These are phyloP conservation scores for Pichia sp. DNA, from an alignment of 1,139 yeast species.

Conservation along the genomic window DNA sequence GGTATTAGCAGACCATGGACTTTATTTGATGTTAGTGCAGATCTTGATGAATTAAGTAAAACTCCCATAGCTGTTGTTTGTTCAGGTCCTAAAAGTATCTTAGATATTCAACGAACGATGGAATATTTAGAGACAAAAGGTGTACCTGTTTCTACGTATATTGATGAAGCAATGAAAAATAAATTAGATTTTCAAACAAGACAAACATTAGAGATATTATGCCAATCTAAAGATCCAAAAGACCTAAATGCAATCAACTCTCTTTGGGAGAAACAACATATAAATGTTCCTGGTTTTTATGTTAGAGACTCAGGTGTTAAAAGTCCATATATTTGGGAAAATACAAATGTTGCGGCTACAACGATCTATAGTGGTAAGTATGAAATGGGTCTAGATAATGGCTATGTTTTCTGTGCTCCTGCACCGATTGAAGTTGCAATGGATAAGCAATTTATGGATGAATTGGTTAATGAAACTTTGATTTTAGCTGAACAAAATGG, in stretches of 20 bases:
- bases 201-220: background rate
- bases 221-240: background rate
- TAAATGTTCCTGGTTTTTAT: conserved; percentile 79
- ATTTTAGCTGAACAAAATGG: conserved; percentile 48
- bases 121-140: conserved; percentile 90
- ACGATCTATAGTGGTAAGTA: conserved; percentile 49
- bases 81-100: conserved; percentile 83
- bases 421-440: conserved; percentile 66
- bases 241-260: conserved; percentile 3
- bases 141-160: conserved; percentile 42
- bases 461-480: conserved; percentile 54
- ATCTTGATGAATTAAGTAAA: conserved; percentile 73
- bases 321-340: conserved; percentile 60
- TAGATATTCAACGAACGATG: conserved; percentile 75
- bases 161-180: conserved; percentile 21
- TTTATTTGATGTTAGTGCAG: conserved; percentile 76
- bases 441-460: conserved; percentile 45
- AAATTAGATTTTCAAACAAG: conserved; percentile 22
- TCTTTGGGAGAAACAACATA: conserved; percentile 8
- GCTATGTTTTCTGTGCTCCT: conserved; percentile 75
- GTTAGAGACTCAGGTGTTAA: conserved; percentile 66
- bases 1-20: conserved; percentile 86
- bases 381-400: conserved; percentile 50
- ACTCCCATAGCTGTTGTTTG: conserved; percentile 88
- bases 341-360: conserved; percentile 54